These are phyloP conservation scores for Chrysoporthe puriensis DNA, from an alignment of 2,329 filamentous ascomycete species.

Conservation along the genomic window DNA sequence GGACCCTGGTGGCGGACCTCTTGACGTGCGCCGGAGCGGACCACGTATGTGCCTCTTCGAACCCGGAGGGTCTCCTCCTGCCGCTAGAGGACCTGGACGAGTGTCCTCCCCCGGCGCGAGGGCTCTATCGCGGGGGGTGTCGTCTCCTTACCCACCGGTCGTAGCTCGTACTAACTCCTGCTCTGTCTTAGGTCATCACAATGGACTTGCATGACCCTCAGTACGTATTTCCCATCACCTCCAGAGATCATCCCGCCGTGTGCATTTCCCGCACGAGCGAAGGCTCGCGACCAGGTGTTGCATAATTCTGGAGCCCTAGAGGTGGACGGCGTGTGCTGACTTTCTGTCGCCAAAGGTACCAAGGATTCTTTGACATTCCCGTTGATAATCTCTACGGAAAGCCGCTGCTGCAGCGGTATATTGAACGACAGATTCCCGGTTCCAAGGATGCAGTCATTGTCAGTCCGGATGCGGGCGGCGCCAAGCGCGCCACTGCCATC, in stretches of 20 bases:
- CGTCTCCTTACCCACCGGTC: neutral
- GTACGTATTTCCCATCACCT: conserved; percentile 28
- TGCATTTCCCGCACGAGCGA: neutral
- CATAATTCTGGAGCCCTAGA: neutral
- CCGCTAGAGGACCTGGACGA: conserved; percentile 4
- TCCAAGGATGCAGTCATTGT: conserved; percentile 83
- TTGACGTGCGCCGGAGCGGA: conserved; percentile 95
- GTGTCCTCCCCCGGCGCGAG: no score
- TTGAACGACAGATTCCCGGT: conserved; percentile 80
- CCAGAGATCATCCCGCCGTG: neutral
- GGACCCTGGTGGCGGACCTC: conserved; percentile 90
- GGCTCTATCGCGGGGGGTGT: neutral
- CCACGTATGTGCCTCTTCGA: conserved; percentile 61
- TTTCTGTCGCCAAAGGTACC: conserved; percentile 58
- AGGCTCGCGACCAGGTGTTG: neutral
- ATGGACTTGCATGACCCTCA: conserved; percentile 97
- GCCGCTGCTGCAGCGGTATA: conserved; percentile 71
- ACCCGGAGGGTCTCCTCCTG: conserved; percentile 6
- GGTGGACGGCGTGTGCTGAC: conserved; percentile 17
- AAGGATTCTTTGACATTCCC: conserved; percentile 98
- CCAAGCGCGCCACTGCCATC: conserved; percentile 93
- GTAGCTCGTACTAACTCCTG: conserved; percentile 18
- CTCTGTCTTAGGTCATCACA: conserved; percentile 71
- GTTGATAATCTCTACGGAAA: conserved; percentile 96
- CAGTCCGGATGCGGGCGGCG: conserved; percentile 93